These are phyloP conservation scores for Aspergillus indologenus DNA, from an alignment of 495 filamentous ascomycete genomes.

Conservation along the genomic window DNA sequence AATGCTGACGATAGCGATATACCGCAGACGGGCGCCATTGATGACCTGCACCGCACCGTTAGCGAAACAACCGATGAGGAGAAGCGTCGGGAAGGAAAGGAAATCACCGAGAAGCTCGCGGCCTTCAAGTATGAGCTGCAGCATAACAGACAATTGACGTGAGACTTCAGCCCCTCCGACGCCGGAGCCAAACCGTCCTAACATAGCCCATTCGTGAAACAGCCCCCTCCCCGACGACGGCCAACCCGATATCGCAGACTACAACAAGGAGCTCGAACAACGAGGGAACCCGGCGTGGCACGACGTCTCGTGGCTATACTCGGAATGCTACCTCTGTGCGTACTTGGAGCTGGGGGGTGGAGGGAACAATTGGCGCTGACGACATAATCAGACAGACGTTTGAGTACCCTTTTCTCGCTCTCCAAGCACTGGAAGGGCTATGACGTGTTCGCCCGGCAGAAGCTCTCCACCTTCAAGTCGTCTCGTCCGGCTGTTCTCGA, in stretches of 20 bases:
- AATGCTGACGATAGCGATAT: background rate
- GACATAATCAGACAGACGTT: slow-evolving; percentile 54
- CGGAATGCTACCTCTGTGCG: slow-evolving; percentile 94
- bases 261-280: slow-evolving; percentile 80
- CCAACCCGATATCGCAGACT: slow-evolving; percentile 67
- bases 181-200: background rate
- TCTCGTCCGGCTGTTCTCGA: slow-evolving; percentile 90
- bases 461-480: slow-evolving; percentile 88
- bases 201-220: slow-evolving; percentile 5
- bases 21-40: slow-evolving; percentile 91
- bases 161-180: slow-evolving; percentile 26
- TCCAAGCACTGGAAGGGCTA: slow-evolving; percentile 87
- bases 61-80: slow-evolving; percentile 48
- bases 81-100: slow-evolving; percentile 77
- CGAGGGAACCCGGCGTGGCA: slow-evolving; percentile 78
- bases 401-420: slow-evolving; percentile 70
- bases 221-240: slow-evolving; percentile 85
- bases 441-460: slow-evolving; percentile 88
- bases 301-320: slow-evolving; percentile 79
- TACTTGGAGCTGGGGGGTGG: slow-evolving; percentile 20
- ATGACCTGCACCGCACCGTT: slow-evolving; percentile 82
- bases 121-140: slow-evolving; percentile 93
- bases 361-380: slow-evolving; percentile 16
- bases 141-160: slow-evolving; percentile 82
- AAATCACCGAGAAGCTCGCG: slow-evolving; percentile 74